Percentiles rank a stretch among this genome's conserved stretches.
Conservation (phyloP, 306 rosid species). For the Lotus japonicus region DNA sequence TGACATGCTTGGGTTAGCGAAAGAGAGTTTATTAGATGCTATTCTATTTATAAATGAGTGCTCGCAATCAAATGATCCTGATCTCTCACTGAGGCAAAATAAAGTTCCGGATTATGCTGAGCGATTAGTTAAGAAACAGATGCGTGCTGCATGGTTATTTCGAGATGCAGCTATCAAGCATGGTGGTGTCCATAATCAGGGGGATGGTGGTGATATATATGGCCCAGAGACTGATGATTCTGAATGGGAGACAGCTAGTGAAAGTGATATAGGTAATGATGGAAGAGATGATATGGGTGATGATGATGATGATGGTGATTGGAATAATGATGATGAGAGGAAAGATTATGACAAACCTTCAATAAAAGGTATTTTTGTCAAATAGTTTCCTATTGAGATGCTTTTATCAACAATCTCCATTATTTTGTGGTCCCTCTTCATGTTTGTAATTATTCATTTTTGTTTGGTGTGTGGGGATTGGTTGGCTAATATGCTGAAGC, state of each 20-base stretch:
- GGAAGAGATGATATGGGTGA: constrained; percentile 78
- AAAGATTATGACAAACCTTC: constrained; percentile 73
- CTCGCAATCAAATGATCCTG: constrained; percentile 95
- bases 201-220: constrained; percentile 78
- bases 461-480: neutral
- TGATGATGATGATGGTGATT: constrained; percentile 61
- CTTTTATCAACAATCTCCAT: neutral
- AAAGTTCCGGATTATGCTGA: constrained; percentile 98
- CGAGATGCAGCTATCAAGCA: constrained; percentile 94
- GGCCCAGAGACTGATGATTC: constrained; percentile 90
- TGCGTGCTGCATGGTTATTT: constrained; percentile 98
- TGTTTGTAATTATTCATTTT: constrained; percentile 13
- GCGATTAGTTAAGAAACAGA: constrained; percentile 90
- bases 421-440: neutral
- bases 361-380: constrained; percentile 52
- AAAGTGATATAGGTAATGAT: constrained; percentile 92
- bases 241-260: constrained; percentile 99
- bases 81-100: constrained; percentile 78
- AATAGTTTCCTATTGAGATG: neutral
- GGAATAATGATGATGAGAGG: constrained; percentile 76
- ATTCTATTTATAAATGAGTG: constrained; percentile 95
- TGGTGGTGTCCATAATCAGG: constrained; percentile 83
- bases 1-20: constrained; percentile 93
- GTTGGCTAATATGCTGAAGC: neutral
- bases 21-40: constrained; percentile 94